Conservation (phyloP, 768 basidiomycete species). For the Lyophyllum atratum region DNA sequence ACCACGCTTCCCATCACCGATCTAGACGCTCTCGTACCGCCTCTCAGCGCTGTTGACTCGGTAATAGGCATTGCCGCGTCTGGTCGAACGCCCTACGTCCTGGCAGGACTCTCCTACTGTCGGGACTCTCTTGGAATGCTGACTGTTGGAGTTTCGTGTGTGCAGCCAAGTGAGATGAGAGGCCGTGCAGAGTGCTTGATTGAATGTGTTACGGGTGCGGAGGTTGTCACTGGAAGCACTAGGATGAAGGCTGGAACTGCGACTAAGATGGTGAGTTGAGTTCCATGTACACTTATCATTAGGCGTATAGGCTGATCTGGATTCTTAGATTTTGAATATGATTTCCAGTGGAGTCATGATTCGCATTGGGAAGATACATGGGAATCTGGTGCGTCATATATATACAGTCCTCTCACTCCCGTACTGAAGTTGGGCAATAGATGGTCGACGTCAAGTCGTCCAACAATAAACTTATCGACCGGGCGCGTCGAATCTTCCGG, state of each 20-base stretch:
- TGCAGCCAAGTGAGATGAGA: slow-evolving; percentile 26
- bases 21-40: slow-evolving; percentile 24
- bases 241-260: slow-evolving; percentile 39
- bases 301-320: not conserved
- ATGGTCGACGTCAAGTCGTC: slow-evolving; percentile 36
- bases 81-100: slow-evolving; percentile 36
- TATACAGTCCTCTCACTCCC: not conserved
- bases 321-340: slow-evolving; percentile 34
- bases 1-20: slow-evolving; percentile 25
- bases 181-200: slow-evolving; percentile 27
- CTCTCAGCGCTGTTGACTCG: slow-evolving; percentile 24
- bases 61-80: slow-evolving; percentile 37
- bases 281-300: too few relatives aligned
- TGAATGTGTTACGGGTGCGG: slow-evolving; percentile 32
- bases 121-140: slow-evolving; percentile 21
- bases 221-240: slow-evolving; percentile 34
- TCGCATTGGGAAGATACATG: slow-evolving; percentile 35
- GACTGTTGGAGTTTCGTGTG: slow-evolving; percentile 31
- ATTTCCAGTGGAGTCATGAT: slow-evolving; percentile 36
- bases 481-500: slow-evolving; percentile 32
- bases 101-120: slow-evolving; percentile 29
- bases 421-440: slow-evolving; percentile 12
- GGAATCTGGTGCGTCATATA: slow-evolving; percentile 28
- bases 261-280: slow-evolving; percentile 33
- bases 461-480: slow-evolving; percentile 30